A percentile compares a stretch with the other conserved stretches of the same genome.
Conservation (phyloP, 805 yeast species). For the Yamadazyma scolyti region DNA sequence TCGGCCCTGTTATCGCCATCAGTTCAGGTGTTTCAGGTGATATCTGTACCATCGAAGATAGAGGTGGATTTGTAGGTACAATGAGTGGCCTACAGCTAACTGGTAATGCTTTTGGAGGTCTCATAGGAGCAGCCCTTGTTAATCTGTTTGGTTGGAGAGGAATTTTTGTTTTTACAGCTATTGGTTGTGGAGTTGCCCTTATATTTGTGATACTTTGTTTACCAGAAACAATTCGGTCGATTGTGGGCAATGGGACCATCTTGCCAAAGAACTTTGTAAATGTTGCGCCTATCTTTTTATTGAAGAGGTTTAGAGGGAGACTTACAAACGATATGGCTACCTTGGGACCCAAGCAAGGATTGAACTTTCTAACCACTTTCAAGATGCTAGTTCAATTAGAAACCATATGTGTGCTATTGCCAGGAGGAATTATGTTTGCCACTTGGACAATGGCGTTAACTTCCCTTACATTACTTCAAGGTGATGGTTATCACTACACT, state of each 20-base stretch:
- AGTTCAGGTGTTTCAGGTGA: constrained; percentile 74
- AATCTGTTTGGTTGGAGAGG: constrained; percentile 57
- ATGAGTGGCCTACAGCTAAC: constrained; percentile 61
- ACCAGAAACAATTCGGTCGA: constrained; percentile 72
- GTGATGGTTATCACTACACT: constrained; percentile 43
- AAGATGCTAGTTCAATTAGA: constrained; percentile 41
- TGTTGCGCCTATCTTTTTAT: constrained; percentile 42
- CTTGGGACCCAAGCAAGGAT: constrained; percentile 10
- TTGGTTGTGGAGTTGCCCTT: constrained; percentile 51
- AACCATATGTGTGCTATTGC: constrained; percentile 47
- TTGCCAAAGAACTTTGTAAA: constrained; percentile 43
- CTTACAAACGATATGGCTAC: constrained; percentile 26
- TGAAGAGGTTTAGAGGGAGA: constrained; percentile 23
- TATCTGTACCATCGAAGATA: constrained; percentile 55
- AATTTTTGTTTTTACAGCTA: constrained; percentile 71
- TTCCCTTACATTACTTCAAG: constrained; percentile 51
- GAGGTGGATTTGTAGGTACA: constrained; percentile 71
- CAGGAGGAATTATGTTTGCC: constrained; percentile 62
- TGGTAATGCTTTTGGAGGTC: constrained; percentile 78
- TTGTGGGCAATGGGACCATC: constrained; percentile 74
- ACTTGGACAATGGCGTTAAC: constrained; percentile 71
- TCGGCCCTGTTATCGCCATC: constrained; percentile 72
- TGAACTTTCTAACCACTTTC: constrained; percentile 34
- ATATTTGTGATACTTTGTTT: constrained; percentile 26
- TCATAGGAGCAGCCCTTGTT: constrained; percentile 52